Evolutionary conservation across 768 basidiomycete species (phyloP), one percentile per base, ranked within the genome.

Genomic region (Boletus pseudopeckii): DNA sequence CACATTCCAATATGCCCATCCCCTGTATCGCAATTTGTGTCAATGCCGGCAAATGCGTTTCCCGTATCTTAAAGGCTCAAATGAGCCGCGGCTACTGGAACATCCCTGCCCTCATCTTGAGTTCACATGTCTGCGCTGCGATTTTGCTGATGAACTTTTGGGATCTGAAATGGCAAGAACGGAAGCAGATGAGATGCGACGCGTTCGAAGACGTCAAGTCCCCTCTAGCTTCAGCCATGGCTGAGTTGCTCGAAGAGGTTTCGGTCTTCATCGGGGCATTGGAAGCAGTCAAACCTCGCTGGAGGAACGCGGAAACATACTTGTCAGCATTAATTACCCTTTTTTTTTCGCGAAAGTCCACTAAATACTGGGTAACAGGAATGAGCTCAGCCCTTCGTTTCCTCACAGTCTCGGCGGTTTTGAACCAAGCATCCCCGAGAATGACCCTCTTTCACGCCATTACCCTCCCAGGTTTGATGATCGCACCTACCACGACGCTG

Each of bases 21-120:
- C 84, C 77, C n/a, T 82, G 81, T 38, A 73, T 84, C 38, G 76
- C 75, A 15, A 76, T 80, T 40, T 85, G 86, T 64, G 73, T 79
- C 42, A 80, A 81, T 48, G 84, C 87, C 11, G 82, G 83, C 6
- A 78, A 78, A 44, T 77, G 83, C 2, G 82, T 80, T 45, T 79
- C 81, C 6, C 79, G 77, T 50, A 83, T 92, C 39, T 63, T 86
- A 45, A 79, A 84, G 54, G 68, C 69, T 2, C 78, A 82, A 57
- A 60, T 79, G n/a, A 58, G 66, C 34, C 76, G 73, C 11, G 79
- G 79, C 30, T 69, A 74, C 52, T 77, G 70, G 42, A 75, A 79
- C 57, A 64, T 72, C 24, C 76, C 77, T 8, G 71, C 59, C 38
- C 62, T 81, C 33, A 75, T 80, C 44, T 68, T 75, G 57, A 70